Conservation (phyloP, 2,329 filamentous ascomycete species). For the Clathrospora elynae region DNA sequence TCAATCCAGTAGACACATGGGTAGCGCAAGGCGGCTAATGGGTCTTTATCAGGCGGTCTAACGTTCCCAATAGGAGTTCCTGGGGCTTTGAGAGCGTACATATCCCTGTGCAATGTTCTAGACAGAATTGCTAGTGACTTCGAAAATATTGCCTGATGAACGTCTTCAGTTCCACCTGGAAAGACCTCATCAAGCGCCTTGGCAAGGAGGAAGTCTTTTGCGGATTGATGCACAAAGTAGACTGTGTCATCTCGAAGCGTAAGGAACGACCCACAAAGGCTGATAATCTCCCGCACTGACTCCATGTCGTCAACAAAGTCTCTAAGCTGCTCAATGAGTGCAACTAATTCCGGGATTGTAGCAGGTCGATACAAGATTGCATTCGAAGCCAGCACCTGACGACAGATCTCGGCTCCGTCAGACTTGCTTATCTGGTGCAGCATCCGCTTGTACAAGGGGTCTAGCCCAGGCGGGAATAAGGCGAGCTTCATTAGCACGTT, state of each 20-base stretch:
- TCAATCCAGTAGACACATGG: no score
- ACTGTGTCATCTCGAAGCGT: no score
- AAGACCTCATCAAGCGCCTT: slow-evolving; percentile 34
- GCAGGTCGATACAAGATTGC: slow-evolving; percentile 47
- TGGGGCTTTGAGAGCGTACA: slow-evolving; percentile 24
- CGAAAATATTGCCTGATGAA: slow-evolving; percentile 6
- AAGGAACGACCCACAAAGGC: no score
- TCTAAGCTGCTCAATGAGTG: slow-evolving; percentile 21
- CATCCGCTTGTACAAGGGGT: slow-evolving; percentile 50
- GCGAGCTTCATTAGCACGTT: slow-evolving; percentile 20
- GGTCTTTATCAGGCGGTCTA: slow-evolving; percentile 28
- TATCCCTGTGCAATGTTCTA: no score
- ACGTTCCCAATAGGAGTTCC: slow-evolving; percentile 25
- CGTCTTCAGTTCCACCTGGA: slow-evolving; percentile 22
- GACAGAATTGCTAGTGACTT: slow-evolving; percentile 39
- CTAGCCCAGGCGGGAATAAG: slow-evolving; percentile 45
- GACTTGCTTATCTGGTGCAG: slow-evolving; percentile 39
- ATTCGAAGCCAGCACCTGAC: slow-evolving; percentile 43
- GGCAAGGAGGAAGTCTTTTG: slow-evolving; percentile 48
- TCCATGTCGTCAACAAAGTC: slow-evolving; percentile 2
- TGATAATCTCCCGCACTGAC: no score
- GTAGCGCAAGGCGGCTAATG: slow-evolving; percentile 26
- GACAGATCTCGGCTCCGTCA: slow-evolving; percentile 40
- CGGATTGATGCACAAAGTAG: slow-evolving; percentile 54
- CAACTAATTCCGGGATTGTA: slow-evolving; percentile 41